Evolutionary conservation across 352 stramenopile genomes (phyloP), one percentile per base, ranked within the genome.

Genomic region (Phytopythium montanum): DNA sequence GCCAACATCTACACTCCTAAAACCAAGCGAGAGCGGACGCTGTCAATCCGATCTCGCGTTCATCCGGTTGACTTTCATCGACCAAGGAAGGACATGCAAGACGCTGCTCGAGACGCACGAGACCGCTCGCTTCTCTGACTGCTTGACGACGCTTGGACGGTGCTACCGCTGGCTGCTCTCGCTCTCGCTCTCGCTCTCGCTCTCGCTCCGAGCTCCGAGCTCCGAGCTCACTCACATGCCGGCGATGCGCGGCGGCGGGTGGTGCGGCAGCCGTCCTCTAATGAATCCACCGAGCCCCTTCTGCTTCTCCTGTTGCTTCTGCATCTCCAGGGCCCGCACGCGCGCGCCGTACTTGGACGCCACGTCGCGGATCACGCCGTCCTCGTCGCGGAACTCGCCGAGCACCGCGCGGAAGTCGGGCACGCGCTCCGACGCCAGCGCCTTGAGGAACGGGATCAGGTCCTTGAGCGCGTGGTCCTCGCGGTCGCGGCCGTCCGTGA

Each of bases 231-330:
- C 53, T 58, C 38, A 58, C 53, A 58, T 58, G 53, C 38, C 34
- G 19, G 38, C 53, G 53, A 48, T 49, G 25, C 53, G 45, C 21
- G 68, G 18, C 16, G 71, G 60, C 52, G 86, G 79, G n/a, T 85
- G 76, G 49, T 85, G 72, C 39, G 82, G 78, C 67, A 93, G 64
- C 23, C 86, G 78, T 19, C 84, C 84, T 44, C 84, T 83, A 54
- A 92, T 75, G 66, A 95, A 95, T 42, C 86, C 86, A 9, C 86
- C 84, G 42, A 95, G 82, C 28, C 86, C 86, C 61, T 91, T 91
- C 51, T 90, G 82, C 69, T 87, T 86, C 44, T 90, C 64, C 56
- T 94, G 79, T 48, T 88, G 65, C 64, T 94, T 89, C 60, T 91
- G 76, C 70, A 89, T 81, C 69, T 95, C 86, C 45, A 94, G 66